Evolutionary conservation across 768 basidiomycete species (phyloP), one percentile per base, ranked within the genome.

Genomic region (Leccinum pellstonianum): DNA sequence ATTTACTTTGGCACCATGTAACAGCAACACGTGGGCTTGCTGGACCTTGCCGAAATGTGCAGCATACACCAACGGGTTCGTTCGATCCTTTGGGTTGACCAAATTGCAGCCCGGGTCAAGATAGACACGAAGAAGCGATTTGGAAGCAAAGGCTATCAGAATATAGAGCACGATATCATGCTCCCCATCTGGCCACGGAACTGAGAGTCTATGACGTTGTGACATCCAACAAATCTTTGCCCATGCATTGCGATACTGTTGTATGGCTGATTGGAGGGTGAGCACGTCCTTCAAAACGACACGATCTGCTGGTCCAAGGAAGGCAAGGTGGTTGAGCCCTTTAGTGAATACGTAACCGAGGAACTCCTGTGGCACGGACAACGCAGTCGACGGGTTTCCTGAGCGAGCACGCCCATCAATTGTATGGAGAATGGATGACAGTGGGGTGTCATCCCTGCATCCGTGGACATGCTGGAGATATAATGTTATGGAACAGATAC

Each of bases 21-120:
- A 51, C 2, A 63, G 48, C 14, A 63, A 47, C 1, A 53, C 3
- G 27, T 29, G 21, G 3, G 61, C 61, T 8, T 63, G 61, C 9
- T 41, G 17, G 8, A 12, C 4, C 46, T 49, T 63, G 9, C 57
- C 56, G 7, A 63, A 63, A 7, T 63, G 25, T 21, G 62, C 57
- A 17, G 57, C 62, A 15, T 64, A 63, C 27, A 64, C 17, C 31
- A 64, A 38, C 3, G 63, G 63, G 17, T 64, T 64, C 14, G 54
- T 59, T 37, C 17, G 46, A 25, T 57, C 2, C 27, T 19, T 54
- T 19, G 41, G 17, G 15, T 35, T 15, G n/a, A 48, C 7, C 17
- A 48, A 3, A 1, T 19, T 51, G 10, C 10, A 25, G 1, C 9
- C 5, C 23, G 5, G 38, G 11, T 37, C 43, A 8, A 66, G 56